Evolutionary conservation across 2,329 filamentous ascomycete species (phyloP), one percentile per base, ranked within the genome.

Genomic region (Sarocladium kiliense): DNA sequence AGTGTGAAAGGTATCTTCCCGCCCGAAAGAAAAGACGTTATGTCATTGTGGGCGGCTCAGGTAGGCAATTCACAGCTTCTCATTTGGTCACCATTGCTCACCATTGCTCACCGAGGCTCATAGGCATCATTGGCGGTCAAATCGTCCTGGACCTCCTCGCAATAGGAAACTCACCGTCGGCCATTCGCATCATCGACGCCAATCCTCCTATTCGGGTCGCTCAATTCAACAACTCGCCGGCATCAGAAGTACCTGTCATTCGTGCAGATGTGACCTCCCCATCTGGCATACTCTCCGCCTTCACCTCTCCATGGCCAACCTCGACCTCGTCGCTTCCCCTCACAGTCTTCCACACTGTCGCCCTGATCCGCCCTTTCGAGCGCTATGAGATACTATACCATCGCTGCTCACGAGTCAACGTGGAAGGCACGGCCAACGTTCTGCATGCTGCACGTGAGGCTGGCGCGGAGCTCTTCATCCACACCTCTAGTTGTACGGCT

Each of bases 341-440:
- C 23, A 82, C 79, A 1, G 79, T 84, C 14, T 81, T 79, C 61
- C 80, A 84, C 66, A 82, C 76, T 1, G 80, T 79, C 2, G 80
- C 80, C 1, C 70, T 75, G 4, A 82, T 84, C 56, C 69, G 78
- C 11, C 73, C 77, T 0, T 72, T 70, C 16, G 79, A 83, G 55
- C 74, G 80, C 6, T 70, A 72, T 51, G 61, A 64, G 45, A 64
- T 70, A 30, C 68, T 77, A 30, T 79, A 82, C 58, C 64, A 69
- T 23, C 72, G 74, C 25, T 72, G 72, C 54, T 70, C 70, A 50
- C 65, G 68, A 18, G 77, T 82, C 54, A 84, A 84, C 58, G 70
- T 81, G 23, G 63, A 61, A 9, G 80, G 80, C 9, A 78, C 78
- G 2, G 65, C 66, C 18, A 76, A 81, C 59, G 71, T 81, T 0